phyloP scores from a whole-genome alignment of 805 yeast species.

The Ogataea glucozyma region DNA sequence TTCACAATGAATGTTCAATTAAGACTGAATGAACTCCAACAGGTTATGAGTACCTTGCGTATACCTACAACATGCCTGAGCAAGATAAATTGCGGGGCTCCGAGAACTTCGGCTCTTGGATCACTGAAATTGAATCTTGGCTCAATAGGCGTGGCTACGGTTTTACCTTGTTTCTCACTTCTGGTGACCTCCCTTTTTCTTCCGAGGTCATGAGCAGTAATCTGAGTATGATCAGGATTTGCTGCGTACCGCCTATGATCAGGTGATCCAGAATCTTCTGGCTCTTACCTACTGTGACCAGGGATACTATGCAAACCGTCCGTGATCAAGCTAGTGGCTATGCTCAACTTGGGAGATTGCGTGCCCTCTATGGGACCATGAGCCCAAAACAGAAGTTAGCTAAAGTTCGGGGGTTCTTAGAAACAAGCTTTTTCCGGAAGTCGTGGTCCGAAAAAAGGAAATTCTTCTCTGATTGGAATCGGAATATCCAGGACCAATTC shows the following conservation, averaged over 20 bases:
- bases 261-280: not conserved
- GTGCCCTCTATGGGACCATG: no score
- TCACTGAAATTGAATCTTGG: not conserved
- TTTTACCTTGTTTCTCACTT: not conserved
- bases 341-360: no score
- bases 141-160: not conserved
- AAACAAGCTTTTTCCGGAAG: not conserved
- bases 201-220: no score
- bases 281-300: not conserved
- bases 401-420: no score
- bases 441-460: not conserved
- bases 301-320: no score
- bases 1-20: not conserved
- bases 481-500: conserved; percentile 1
- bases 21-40: not conserved
- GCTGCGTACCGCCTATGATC: not conserved
- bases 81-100: not conserved
- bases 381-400: no score
- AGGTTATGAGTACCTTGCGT: not conserved
- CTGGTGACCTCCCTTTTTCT: conserved; percentile 1
- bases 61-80: not conserved
- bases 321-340: no score
- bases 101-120: not conserved
- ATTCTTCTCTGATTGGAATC: not conserved
- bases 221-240: no score